Evolutionary conservation across 169 alveolate species (phyloP), one percentile per base, ranked within the genome.

Genomic region (Eimeria acervulina): DNA sequence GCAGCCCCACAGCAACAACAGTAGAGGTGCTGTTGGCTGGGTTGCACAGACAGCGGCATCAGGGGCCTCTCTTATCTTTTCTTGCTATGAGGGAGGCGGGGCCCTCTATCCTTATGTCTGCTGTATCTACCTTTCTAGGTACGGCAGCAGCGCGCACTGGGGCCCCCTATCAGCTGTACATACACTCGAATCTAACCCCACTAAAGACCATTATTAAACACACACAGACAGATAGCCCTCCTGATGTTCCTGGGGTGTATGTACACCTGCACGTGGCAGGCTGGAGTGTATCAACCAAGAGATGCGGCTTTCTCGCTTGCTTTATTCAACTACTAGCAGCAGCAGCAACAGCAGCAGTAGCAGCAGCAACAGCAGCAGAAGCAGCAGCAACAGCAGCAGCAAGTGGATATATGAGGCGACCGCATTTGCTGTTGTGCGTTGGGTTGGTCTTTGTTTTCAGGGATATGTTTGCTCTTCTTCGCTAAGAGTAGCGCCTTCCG

Each of bases 1-100:
- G 89, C 63, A 78, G 63, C 89, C 66, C 59, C 36, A 78, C 89
- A 36, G 89, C 89, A 40, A 55, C 89, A 36, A 78, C 89, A 21
- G 63, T 78, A 31, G 89, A 78, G 33, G 89, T 78, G 63, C 63
- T 78, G 63, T 55, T 78, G 63, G 89, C 89, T 5, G 89, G 38
- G 7, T 33, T 78, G 5, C 89, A 78, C 63, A 33, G 89, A 28
- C 89, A 78, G 21, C 8, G 61, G 3, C 89, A 78, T 38, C 59
- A 42, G 63, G 89, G 66, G 36, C 89, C 63, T n/a, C 89, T 78
- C 33, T 36, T 78, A 63, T 51, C 89, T 17, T 78, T 40, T 78
- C 33, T 78, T 19, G 63, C 66, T 19, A 6, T 55, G 1, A 51
- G 89, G 33, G 89, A 78, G 44, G 89, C 89, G 38, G 89, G 63